Conservation (phyloP, 2,329 filamentous ascomycete species). For the Hawksworthiomyces lignivorus region DNA sequence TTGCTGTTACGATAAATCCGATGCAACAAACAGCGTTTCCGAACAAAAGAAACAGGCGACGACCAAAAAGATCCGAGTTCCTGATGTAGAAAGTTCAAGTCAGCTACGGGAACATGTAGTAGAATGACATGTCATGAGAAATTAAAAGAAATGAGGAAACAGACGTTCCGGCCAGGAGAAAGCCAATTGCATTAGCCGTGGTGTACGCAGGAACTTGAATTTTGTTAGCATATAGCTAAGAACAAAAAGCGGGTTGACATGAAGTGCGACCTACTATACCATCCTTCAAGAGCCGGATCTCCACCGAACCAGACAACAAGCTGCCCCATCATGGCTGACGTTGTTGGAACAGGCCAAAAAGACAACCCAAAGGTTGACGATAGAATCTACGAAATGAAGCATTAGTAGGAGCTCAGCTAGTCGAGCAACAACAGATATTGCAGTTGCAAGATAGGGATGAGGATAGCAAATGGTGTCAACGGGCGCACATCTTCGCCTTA, state of each 20-base stretch:
- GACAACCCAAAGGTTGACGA: conserved; percentile 6
- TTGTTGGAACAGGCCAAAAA: conserved; percentile 7
- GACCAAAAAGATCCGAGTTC: conserved; percentile 12
- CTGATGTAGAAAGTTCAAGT: too few relatives aligned
- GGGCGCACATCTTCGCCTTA: too few relatives aligned
- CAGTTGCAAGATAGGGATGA: too few relatives aligned
- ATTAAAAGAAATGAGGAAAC: neutral
- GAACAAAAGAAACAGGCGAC: conserved; percentile 7
- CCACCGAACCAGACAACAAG: conserved; percentile 5
- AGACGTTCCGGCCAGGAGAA: conserved; percentile 3
- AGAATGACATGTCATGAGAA: neutral
- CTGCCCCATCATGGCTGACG: conserved; percentile 1
- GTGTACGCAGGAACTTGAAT: conserved; percentile 3
- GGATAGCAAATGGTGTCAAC: too few relatives aligned
- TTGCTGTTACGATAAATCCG: conserved; percentile 8
- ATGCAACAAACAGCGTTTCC: conserved; percentile 6
- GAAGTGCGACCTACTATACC: conserved; percentile 4
- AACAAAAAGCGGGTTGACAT: too few relatives aligned
- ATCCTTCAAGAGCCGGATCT: neutral
- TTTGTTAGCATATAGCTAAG: too few relatives aligned
- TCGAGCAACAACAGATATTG: too few relatives aligned
- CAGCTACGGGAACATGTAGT: too few relatives aligned
- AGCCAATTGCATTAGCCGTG: conserved; percentile 4
- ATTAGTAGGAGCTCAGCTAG: too few relatives aligned
- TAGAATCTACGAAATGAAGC: neutral